phyloP scores from a whole-genome alignment of 257 asterid genomes.

The Ligustrum vulgare region DNA sequence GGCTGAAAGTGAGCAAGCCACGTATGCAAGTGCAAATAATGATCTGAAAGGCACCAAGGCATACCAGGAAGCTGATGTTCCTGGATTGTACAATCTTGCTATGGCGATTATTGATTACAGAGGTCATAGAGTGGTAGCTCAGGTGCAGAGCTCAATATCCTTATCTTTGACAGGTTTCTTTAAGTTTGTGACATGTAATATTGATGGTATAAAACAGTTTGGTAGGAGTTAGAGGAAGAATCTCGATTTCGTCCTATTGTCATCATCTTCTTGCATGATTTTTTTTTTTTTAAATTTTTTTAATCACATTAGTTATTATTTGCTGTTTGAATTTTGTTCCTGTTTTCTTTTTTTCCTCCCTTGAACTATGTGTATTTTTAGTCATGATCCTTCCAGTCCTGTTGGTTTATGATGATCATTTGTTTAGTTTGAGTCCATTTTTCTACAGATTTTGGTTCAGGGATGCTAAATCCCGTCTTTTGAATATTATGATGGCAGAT shows the following conservation, averaged over 20 bases:
- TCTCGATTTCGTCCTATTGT: neutral
- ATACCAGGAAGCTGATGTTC: conserved; percentile 92
- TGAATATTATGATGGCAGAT: neutral
- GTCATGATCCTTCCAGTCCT: neutral
- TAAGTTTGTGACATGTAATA: neutral
- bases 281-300: neutral
- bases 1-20: conserved; percentile 98
- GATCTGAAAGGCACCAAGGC: conserved; percentile 98
- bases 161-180: neutral
- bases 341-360: neutral
- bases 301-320: neutral
- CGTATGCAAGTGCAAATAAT: conserved; percentile 95
- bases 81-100: conserved; percentile 91
- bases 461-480: neutral
- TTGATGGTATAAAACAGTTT: neutral
- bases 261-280: neutral
- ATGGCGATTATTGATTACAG: conserved; percentile 96
- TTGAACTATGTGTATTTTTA: neutral
- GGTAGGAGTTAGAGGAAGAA: neutral
- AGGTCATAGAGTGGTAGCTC: conserved; percentile 98
- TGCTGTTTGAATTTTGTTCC: neutral
- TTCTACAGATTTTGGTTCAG: neutral
- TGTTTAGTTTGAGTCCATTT: neutral
- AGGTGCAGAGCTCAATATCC: conserved; percentile 46
- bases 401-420: neutral